Evolutionary conservation across 2,329 filamentous ascomycete species (phyloP).

Genomic region (Phaeosphaeria sp.): DNA sequence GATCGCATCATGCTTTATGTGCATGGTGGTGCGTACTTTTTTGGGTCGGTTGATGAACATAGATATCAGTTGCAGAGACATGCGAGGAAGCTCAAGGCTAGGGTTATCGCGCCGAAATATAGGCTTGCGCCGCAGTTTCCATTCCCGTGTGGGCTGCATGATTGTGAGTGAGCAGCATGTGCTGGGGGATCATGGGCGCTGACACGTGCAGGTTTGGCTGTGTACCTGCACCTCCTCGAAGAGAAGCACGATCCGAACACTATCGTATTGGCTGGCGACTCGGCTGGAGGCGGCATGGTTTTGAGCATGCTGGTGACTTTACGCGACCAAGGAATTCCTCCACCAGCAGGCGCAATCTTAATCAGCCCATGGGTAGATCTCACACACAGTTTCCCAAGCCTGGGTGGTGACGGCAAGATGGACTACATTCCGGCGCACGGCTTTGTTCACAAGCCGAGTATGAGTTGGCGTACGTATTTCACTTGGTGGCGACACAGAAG

Average conservation of each 20-base stretch:
- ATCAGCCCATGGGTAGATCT: constrained; percentile 97
- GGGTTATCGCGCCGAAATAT: constrained; percentile 85
- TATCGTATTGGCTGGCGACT: constrained; percentile 89
- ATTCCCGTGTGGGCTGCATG: constrained; percentile 90
- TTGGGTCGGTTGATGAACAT: constrained; percentile 94
- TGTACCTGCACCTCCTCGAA: constrained; percentile 82
- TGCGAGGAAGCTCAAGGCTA: constrained; percentile 89
- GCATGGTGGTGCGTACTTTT: constrained; percentile 94
- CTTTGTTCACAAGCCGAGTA: constrained; percentile 88
- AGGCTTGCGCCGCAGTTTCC: constrained; percentile 91
- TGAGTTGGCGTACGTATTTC: constrained; percentile 70
- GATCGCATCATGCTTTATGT: constrained; percentile 90
- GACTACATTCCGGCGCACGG: constrained; percentile 91
- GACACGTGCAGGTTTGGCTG: constrained; percentile 62
- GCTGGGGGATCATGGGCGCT: background rate
- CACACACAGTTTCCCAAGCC: constrained; percentile 92
- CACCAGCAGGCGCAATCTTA: constrained; percentile 88
- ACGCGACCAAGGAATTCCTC: constrained; percentile 79
- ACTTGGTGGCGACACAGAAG: background rate
- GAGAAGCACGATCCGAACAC: constrained; percentile 74
- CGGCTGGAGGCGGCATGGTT: constrained; percentile 90
- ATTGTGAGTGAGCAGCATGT: constrained; percentile 61
- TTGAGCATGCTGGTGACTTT: constrained; percentile 78
- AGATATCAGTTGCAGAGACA: constrained; percentile 98
- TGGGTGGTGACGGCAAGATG: constrained; percentile 72